Evolutionary conservation across 2,329 filamentous ascomycete genomes (phyloP), one percentile per base, ranked within the genome.

Genomic region (Aspergillus chevalieri): DNA sequence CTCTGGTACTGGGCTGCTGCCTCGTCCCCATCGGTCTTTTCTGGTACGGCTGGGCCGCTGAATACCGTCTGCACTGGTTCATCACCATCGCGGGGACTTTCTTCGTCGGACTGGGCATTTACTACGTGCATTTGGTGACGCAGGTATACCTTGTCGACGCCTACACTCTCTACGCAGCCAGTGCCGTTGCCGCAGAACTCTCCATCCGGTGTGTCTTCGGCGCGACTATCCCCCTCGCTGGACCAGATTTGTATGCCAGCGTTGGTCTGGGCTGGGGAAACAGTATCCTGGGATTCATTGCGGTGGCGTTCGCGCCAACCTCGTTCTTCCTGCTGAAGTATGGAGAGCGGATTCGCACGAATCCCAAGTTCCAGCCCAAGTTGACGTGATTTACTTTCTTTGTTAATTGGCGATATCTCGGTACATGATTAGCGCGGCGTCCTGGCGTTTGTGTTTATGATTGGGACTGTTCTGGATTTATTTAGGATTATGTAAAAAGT

Each of bases 81-180:
- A 48, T 55, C 10, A 53, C 57, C 2, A 58, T 63, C 28, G 36
- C 62, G 14, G 62, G 60, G 6, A 55, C 56, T 6, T 44, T 48
- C 21, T 47, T 62, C 33, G 47, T 67, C 44, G 59, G 64, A 0
- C 43, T 65, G 48, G 61, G 62, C 1, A 49, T 52, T 12, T 36
- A 46, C 43, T 55, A 53, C 21, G 47, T 56, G 4, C 48, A 51
- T 36, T 15, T 55, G 43, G 47, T 50, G 4, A 55, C 51, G 3
- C 52, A 55, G 43, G 48, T 53, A 4, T 57, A 57, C 28, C 45
- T 57, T 14, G 51, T 57, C 14, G 54, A 57, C 15, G 47, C 54
- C 9, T 56, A 54, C 28, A 52, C 53, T 9, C 47, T 50, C 6
- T 52, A 55, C 26, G 54, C 54, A 17, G 53, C 54, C 15, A 51